Evolutionary conservation across 495 filamentous ascomycete species (phyloP), one percentile per base, ranked within the genome.

Genomic region (Trichoderma asperelloides): DNA sequence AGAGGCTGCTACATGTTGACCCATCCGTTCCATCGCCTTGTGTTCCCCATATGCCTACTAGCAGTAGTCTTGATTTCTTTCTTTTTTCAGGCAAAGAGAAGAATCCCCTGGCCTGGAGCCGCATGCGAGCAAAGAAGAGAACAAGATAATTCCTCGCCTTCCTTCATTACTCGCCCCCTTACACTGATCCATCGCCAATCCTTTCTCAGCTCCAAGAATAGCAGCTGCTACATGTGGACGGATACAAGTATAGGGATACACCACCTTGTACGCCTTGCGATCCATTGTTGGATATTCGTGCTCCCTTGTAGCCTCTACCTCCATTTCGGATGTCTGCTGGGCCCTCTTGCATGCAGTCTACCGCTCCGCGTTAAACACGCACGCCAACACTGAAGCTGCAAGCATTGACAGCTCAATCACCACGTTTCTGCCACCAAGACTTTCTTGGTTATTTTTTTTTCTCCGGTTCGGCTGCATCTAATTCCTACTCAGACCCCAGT

Each of bases 21-120:
- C 55, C 55, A 30, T 60, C 12, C 55, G 33, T 37, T 37, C 33
- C 33, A 47, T 60, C 49, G 55, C 55, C 25, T 27, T 60, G 25
- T 60, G 27, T 60, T 60, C 55, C 55, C 55, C 55, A 60, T 60
- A n/a, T n/a, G n/a, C n/a, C n/a, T n/a, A 25, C 55, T 60, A 60
- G 55, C 21, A 1, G 8, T 21, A n/a, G 43, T 47, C 15, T 12
- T 47, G 18, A n/a, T 23, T 11, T 51, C 8, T 23, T 51, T 51
- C 21, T 51, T 11, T 11, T 25, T 21, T 23, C 18, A 51, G 21
- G 47, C n/a, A 30, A 18, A 60, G 55, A 60, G 55, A 30, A 15
- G n/a, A 3, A 37, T 37, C 2, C 13, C 23, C 23, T 13, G n/a
- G 11, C 2, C 16, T 21, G 23, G 15, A 60, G 23, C 25, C 13